Evolutionary conservation across 176 grass and related monocot genomes (phyloP).

Genomic region (Zizania latifolia): DNA sequence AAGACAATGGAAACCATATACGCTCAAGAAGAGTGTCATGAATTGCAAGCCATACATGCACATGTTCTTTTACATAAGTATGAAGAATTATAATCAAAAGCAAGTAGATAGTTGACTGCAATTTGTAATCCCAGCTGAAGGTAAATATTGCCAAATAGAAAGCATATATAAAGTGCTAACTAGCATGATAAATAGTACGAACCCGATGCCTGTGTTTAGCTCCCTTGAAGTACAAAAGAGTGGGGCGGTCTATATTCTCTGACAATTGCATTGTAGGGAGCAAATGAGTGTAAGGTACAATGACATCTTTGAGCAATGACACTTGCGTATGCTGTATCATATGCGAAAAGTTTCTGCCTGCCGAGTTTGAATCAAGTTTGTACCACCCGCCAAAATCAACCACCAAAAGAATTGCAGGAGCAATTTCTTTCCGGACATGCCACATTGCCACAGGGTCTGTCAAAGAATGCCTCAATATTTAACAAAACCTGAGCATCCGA

Average conservation of each 20-base stretch:
- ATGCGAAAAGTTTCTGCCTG: slow-evolving; percentile 38
- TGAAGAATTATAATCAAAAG: background rate
- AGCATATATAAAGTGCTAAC: background rate
- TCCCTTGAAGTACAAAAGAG: slow-evolving; percentile 89
- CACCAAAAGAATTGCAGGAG: slow-evolving; percentile 76
- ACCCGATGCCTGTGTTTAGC: slow-evolving; percentile 94
- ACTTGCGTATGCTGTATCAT: slow-evolving; percentile 84
- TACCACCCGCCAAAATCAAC: slow-evolving; percentile 98
- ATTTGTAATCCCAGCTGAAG: background rate
- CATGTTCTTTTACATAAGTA: background rate
- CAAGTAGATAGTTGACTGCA: background rate
- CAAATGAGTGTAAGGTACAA: slow-evolving; percentile 94
- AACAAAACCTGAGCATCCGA: slow-evolving; percentile 65
- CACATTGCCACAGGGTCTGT: slow-evolving; percentile 96
- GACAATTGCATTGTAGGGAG: slow-evolving; percentile 58
- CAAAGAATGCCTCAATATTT: slow-evolving; percentile 84
- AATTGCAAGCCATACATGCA: background rate
- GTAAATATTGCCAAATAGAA: background rate
- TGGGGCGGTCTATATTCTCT: slow-evolving; percentile 45
- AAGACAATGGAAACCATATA: background rate
- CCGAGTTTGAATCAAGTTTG: slow-evolving; percentile 61
- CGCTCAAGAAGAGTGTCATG: background rate
- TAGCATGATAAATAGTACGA: slow-evolving; percentile 15
- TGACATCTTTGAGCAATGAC: slow-evolving; percentile 89
- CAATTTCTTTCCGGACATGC: slow-evolving; percentile 79